Evolutionary conservation across 192 early-diverging fungal species (phyloP), one percentile per base, ranked within the genome.

Genomic region (Coemansia sp.): DNA sequence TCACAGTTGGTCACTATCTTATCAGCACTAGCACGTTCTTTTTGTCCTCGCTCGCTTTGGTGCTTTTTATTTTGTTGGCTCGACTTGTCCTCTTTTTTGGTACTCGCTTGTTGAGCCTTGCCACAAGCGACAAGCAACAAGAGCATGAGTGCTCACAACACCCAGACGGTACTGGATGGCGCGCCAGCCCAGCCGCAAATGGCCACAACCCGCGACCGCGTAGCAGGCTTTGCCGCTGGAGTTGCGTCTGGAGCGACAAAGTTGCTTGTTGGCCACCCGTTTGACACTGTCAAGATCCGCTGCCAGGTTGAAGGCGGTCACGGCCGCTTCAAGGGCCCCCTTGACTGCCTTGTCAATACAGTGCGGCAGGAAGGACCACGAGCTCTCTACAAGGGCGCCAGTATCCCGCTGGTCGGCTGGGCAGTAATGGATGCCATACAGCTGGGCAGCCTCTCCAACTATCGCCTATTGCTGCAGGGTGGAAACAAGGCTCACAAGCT

Each of bases 351-450:
- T 24, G 51, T 77, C 42, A 70, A 77, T 59, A 93, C 91, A 0
- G 64, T 91, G 39, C 71, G 81, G n/a, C 67, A 89, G 38, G 91
- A 93, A 66, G 89, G 90, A 2, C 70, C 84, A 14, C 82, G 88
- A 5, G 94, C 91, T 9, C 83, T 97, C 5, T 97, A 97, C 83
- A 94, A 94, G 71, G 95, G 95, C 43, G 93, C 94, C 13, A 94
- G 92, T 21, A 93, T 93, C 9, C 95, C 95, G 18, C 73, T 97
- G 46, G 67, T 97, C 51, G 95, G 95, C 11, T 97, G 94, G 93
- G 87, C 89, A 2, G 80, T 92, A 53, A 94, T 95, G 93, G 93
- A 95, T 56, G 76, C 84, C 7, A 77, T 83, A 26, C 80, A 83
- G 63, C 76, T 97, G 60, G 94, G 94, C 24, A 91, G 92, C 2